phyloP scores from a whole-genome alignment of 2,329 filamentous ascomycete species.

The Ascochyta clinopodiicola region DNA sequence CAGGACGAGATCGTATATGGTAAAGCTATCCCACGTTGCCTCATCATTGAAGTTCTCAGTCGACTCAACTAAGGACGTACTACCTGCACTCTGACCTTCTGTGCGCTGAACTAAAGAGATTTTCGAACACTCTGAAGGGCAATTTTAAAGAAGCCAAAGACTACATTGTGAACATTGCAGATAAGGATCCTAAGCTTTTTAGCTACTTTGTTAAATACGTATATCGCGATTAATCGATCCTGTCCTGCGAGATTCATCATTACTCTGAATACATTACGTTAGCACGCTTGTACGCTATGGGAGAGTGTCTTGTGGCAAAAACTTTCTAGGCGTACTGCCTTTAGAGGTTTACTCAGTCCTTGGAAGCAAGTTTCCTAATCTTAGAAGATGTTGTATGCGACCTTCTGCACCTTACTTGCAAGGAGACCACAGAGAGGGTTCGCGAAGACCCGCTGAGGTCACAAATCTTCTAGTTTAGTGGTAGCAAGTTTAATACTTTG shows the following conservation, averaged over 20 bases:
- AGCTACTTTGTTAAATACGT: constrained; percentile 31
- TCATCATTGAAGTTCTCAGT: too few species aligned
- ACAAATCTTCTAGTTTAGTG: constrained; percentile 27
- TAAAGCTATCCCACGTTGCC: too few species aligned
- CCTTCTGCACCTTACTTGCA: constrained; percentile 23
- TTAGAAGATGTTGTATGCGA: constrained; percentile 22
- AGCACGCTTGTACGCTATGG: constrained; percentile 28
- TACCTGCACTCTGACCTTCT: constrained; percentile 24
- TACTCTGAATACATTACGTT: constrained; percentile 25
- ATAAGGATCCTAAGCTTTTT: constrained; percentile 28
- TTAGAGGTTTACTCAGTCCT: constrained; percentile 22
- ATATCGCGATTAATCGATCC: constrained; percentile 25
- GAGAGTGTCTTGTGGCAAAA: constrained; percentile 26
- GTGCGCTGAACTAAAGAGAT: constrained; percentile 20
- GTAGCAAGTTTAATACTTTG: constrained; percentile 16
- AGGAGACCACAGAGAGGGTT: constrained; percentile 22
- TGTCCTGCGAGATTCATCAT: constrained; percentile 17
- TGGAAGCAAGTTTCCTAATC: constrained; percentile 6
- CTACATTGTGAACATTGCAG: constrained; percentile 17
- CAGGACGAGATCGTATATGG: too few species aligned
- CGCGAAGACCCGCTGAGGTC: constrained; percentile 22
- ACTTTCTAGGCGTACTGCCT: constrained; percentile 21
- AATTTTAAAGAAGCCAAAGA: constrained; percentile 21
- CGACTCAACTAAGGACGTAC: constrained; percentile 18
- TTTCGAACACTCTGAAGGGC: constrained; percentile 17